phyloP scores from a whole-genome alignment of 2,329 filamentous ascomycete species.

The Aureobasidium pullulans region DNA sequence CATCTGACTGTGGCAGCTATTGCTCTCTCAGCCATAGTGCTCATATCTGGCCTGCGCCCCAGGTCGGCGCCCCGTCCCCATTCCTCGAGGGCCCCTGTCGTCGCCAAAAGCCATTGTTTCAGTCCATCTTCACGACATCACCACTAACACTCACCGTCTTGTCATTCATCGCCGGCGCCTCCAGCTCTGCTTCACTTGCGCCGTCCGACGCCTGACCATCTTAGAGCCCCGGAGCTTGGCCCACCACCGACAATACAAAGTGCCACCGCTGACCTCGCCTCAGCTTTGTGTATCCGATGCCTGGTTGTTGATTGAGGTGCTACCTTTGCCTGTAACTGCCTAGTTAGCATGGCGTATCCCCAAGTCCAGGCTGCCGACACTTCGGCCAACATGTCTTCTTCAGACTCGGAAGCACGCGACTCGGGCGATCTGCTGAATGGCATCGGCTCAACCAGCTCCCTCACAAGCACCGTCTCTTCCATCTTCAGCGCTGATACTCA shows the following conservation, averaged over 20 bases:
- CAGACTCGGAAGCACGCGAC: conserved; percentile 25
- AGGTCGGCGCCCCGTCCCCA: not conserved
- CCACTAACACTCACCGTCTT: not conserved
- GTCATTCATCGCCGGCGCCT: not conserved
- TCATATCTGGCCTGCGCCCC: not conserved
- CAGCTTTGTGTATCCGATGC: conserved; percentile 5
- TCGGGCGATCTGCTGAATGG: conserved; percentile 61
- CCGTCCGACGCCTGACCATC: not conserved
- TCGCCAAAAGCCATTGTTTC: not conserved
- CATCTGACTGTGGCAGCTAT: not conserved
- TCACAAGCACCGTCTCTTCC: conserved; percentile 63
- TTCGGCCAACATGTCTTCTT: conserved; percentile 8
- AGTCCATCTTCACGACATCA: not conserved
- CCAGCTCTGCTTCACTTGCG: not conserved
- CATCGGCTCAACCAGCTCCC: conserved; percentile 64
- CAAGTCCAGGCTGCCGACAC: not conserved
- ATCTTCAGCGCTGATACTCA: conserved; percentile 55
- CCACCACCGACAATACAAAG: conserved; percentile 3
- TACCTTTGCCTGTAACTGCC: not conserved
- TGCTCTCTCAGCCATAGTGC: not conserved
- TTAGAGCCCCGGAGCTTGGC: not conserved
- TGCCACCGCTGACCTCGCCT: conserved; percentile 1
- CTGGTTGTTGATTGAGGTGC: conserved; percentile 2
- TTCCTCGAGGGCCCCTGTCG: conserved; percentile 5
- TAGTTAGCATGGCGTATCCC: conserved; percentile 9